These are phyloP conservation scores for Corchorus olitorius DNA, from an alignment of 345 rosid species.

Conservation along the genomic window DNA sequence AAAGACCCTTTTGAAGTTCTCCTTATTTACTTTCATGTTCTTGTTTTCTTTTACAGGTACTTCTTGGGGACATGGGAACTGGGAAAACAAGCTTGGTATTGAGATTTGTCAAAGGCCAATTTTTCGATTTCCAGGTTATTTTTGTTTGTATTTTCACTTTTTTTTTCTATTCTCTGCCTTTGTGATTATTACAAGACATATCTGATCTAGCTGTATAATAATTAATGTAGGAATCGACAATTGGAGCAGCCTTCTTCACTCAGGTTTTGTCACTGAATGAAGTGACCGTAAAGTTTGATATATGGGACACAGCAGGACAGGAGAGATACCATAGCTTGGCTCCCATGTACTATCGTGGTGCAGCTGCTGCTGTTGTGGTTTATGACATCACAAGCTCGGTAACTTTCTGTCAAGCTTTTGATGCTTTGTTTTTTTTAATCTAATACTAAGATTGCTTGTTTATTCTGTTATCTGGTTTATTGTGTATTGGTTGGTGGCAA, in stretches of 20 bases:
- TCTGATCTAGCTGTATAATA: conserved; percentile 20
- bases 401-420: conserved; percentile 9
- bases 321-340: conserved; percentile 86
- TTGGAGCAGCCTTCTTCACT: conserved; percentile 85
- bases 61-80: conserved; percentile 86
- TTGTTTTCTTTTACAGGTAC: conserved; percentile 44
- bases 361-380: conserved; percentile 82
- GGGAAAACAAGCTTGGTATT: conserved; percentile 79
- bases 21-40: neutral
- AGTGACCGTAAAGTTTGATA: conserved; percentile 70
- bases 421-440: neutral
- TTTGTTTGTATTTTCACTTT: neutral
- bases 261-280: conserved; percentile 70
- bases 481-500: neutral
- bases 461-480: neutral
- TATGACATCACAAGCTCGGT: conserved; percentile 81
- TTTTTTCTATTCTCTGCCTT: neutral
- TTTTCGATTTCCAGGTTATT: conserved; percentile 67
- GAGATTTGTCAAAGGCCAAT: conserved; percentile 80
- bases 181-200: neutral
- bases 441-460: too few relatives aligned
- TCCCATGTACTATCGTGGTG: conserved; percentile 87
- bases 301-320: conserved; percentile 90
- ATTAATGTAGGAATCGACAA: conserved; percentile 63
- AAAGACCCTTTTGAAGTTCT: neutral